A percentile compares a stretch with the other conserved stretches of the same genome.
Conservation (phyloP, 768 basidiomycete species). For the Leucosporidium yakuticum region DNA sequence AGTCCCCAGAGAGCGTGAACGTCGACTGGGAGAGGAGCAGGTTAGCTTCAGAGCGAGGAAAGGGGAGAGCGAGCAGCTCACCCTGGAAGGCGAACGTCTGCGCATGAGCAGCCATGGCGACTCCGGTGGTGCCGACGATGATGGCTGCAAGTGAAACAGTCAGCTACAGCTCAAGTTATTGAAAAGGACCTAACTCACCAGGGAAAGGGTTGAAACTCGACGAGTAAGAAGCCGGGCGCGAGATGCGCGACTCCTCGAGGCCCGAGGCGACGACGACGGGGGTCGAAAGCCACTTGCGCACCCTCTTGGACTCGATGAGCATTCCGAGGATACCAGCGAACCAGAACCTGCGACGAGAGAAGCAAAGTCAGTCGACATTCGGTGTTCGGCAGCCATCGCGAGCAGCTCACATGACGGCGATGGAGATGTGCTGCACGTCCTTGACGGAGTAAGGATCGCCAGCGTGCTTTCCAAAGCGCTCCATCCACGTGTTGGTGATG, state of each 20-base stretch:
- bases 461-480: constrained; percentile 74
- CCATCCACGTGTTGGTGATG: constrained; percentile 88
- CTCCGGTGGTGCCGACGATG: constrained; percentile 86
- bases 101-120: constrained; percentile 86
- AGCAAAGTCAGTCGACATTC: neutral
- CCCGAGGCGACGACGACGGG: constrained; percentile 48
- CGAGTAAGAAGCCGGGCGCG: constrained; percentile 49
- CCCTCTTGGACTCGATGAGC: constrained; percentile 70
- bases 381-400: neutral
- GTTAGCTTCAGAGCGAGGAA: constrained; percentile 10
- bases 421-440: constrained; percentile 87
- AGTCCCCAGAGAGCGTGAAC: constrained; percentile 89
- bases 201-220: constrained; percentile 55
- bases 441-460: constrained; percentile 84
- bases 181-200: constrained; percentile 55
- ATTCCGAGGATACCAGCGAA: constrained; percentile 85
- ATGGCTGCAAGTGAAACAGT: constrained; percentile 69
- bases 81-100: constrained; percentile 86
- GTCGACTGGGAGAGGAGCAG: constrained; percentile 55
- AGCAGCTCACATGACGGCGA: constrained; percentile 60
- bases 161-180: constrained; percentile 46
- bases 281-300: constrained; percentile 68
- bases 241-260: neutral
- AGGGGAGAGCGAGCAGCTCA: neutral
- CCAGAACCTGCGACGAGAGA: constrained; percentile 69